These are phyloP conservation scores for Fraxinus anomala DNA, from an alignment of 257 asterid genomes.

Conservation along the genomic window DNA sequence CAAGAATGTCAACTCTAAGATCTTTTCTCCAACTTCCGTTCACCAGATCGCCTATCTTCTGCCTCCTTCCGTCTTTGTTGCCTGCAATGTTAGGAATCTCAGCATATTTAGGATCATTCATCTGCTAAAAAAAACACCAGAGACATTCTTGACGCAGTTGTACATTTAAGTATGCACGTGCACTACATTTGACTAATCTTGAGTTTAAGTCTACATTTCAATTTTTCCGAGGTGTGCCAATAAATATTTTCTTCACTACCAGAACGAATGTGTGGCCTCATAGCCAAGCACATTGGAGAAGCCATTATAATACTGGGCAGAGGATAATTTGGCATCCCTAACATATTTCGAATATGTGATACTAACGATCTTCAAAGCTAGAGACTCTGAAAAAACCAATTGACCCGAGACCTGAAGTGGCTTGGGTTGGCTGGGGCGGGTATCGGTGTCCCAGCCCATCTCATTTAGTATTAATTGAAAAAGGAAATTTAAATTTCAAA, in stretches of 20 bases:
- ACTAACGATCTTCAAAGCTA: not conserved
- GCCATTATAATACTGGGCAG: not conserved
- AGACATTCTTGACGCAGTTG: not conserved
- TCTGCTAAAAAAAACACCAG: not conserved
- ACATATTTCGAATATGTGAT: not conserved
- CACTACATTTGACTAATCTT: not conserved
- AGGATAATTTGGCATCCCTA: not conserved
- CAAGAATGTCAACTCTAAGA: slow-evolving; percentile 27
- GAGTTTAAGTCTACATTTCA: not conserved
- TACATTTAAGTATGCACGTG: not conserved
- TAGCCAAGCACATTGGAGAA: not conserved
- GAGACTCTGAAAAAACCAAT: no score
- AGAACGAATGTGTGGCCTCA: not conserved
- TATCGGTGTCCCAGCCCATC: no score
- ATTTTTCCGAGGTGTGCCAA: not conserved
- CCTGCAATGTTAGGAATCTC: slow-evolving; percentile 33
- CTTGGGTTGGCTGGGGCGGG: no score
- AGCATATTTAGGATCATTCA: not conserved
- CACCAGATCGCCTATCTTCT: slow-evolving; percentile 55
- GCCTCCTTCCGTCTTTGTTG: slow-evolving; percentile 64
- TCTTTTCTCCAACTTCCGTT: slow-evolving; percentile 52
- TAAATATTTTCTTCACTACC: not conserved
- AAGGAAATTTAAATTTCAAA: no score
- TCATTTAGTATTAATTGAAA: no score
- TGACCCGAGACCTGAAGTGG: no score